Evolutionary conservation across 2,329 filamentous ascomycete species (phyloP).

Genomic region (Colletotrichum simmondsii): DNA sequence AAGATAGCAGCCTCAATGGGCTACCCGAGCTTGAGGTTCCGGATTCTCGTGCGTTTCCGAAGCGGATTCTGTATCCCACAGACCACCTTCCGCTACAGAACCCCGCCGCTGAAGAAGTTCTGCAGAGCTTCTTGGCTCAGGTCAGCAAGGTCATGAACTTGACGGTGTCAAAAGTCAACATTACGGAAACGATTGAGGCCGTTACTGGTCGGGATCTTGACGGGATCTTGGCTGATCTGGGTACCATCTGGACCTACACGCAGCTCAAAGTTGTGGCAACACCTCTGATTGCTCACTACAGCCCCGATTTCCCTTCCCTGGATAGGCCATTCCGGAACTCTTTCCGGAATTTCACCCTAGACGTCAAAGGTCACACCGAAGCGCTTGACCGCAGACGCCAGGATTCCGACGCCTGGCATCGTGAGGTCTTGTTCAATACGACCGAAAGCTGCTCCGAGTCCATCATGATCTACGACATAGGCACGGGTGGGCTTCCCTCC

Average conservation of each 20-base stretch:
- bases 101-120: neutral
- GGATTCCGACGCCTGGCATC: neutral
- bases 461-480: neutral
- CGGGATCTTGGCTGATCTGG: neutral
- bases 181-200: neutral
- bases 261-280: neutral
- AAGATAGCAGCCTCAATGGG: neutral
- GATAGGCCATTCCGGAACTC: neutral
- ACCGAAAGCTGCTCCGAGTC: neutral
- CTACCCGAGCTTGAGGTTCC: neutral
- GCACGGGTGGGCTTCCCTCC: neutral
- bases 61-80: neutral
- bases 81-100: neutral
- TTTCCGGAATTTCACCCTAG: neutral
- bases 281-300: neutral
- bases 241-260: neutral
- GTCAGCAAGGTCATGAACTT: neutral
- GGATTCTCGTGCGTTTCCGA: neutral
- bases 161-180: neutral
- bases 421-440: neutral
- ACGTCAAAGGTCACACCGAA: neutral
- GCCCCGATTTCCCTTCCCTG: neutral
- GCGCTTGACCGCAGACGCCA: neutral
- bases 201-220: neutral
- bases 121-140: neutral